phyloP scores from a whole-genome alignment of 202 grass and related monocot genomes.

The Dendrocalamus latiflorus region DNA sequence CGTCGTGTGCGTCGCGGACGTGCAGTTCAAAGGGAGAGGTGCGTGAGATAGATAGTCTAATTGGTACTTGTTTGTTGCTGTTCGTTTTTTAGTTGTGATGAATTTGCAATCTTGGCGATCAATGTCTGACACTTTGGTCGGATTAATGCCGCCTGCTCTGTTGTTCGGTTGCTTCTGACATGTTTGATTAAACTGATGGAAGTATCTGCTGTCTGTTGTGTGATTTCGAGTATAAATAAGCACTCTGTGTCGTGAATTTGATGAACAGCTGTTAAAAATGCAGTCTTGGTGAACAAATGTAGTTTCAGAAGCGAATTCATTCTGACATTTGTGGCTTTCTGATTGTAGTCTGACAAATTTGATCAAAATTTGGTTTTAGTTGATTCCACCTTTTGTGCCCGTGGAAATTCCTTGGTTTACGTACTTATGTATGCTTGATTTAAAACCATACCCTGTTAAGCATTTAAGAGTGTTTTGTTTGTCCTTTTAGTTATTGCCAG shows the following conservation, averaged over 20 bases:
- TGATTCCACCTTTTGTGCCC: background rate
- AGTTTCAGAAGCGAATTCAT: background rate
- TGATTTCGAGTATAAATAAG: background rate
- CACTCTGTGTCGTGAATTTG: background rate
- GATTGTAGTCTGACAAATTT: background rate
- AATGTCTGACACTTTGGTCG: background rate
- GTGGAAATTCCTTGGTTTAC: background rate
- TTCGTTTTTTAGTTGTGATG: background rate
- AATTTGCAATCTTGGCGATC: background rate
- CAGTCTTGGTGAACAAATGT: background rate
- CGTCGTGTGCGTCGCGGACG: slow-evolving; percentile 63
- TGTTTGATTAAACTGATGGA: background rate
- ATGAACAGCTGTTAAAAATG: background rate
- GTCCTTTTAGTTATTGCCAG: background rate
- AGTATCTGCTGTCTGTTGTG: background rate
- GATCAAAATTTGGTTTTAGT: background rate
- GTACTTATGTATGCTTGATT: background rate
- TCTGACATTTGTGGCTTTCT: background rate
- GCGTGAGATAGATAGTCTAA: background rate
- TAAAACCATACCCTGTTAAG: background rate
- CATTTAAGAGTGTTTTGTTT: background rate
- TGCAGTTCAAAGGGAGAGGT: slow-evolving; percentile 96
- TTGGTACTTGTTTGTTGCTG: background rate
- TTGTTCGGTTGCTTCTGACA: background rate
- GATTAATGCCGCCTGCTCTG: background rate